Evolutionary conservation across 1,284 basidiomycete genomes (phyloP).

Genomic region (Gymnopus androsaceus): DNA sequence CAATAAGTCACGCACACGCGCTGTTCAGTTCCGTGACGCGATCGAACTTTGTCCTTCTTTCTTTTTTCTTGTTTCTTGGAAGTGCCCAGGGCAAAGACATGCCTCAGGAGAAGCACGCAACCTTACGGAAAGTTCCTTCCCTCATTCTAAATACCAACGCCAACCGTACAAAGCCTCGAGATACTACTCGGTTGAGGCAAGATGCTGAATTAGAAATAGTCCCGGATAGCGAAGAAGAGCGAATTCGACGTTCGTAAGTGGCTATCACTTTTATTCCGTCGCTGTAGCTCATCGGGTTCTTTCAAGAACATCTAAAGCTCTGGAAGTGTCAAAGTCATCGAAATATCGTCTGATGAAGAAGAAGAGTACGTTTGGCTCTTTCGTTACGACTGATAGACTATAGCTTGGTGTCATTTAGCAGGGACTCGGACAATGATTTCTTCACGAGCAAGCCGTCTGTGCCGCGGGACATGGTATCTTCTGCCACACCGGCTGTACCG

Average conservation of each 20-base stretch:
- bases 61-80: not conserved
- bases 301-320: not conserved
- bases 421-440: not conserved
- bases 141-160: not conserved
- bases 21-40: too few relatives aligned
- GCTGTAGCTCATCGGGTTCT: not conserved
- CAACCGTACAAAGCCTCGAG: not conserved
- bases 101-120: not conserved
- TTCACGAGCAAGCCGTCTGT: slow-evolving; percentile 1
- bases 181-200: not conserved
- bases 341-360: slow-evolving; percentile 16
- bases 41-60: too few relatives aligned
- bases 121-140: not conserved
- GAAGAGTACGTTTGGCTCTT: not conserved
- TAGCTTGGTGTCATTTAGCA: not conserved
- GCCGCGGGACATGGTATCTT: not conserved
- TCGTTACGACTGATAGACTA: not conserved
- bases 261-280: not conserved
- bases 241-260: slow-evolving; percentile 12
- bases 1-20: too few relatives aligned
- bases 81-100: not conserved
- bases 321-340: not conserved
- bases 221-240: slow-evolving; percentile 45
- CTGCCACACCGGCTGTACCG: not conserved
- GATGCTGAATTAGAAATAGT: slow-evolving; percentile 28